These are phyloP conservation scores for Zymoseptoria tritici DNA, from an alignment of 2,329 filamentous ascomycete genomes.

Conservation along the genomic window DNA sequence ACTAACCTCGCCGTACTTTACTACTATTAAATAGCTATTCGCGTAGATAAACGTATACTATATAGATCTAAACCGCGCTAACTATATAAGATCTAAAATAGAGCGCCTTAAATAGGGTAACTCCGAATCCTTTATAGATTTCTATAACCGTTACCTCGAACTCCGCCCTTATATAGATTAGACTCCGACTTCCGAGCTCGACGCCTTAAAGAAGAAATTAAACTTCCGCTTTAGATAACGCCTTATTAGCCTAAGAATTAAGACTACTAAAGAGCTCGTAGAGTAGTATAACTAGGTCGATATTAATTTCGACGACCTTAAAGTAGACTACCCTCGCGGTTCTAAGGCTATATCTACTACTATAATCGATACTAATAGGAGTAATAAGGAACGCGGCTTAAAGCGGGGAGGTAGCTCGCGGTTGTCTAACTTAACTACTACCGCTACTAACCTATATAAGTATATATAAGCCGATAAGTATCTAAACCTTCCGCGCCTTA, in stretches of 20 bases:
- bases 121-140: no score
- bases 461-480: neutral
- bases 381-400: neutral
- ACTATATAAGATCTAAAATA: no score
- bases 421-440: neutral
- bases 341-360: neutral
- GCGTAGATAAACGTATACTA: neutral
- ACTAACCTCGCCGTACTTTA: neutral
- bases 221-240: neutral
- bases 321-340: neutral
- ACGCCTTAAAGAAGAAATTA: neutral
- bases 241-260: neutral
- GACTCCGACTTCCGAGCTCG: neutral
- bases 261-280: neutral
- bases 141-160: no score
- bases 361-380: neutral
- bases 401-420: neutral
- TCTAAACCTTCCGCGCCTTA: neutral
- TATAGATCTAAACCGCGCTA: no score
- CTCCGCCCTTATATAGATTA: no score
- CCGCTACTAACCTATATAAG: neutral
- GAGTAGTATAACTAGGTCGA: neutral
- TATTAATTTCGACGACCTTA: neutral
- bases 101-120: no score
- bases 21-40: neutral